Conservation (phyloP, 2,329 filamentous ascomycete species). For the Coniochaeta sp. region DNA sequence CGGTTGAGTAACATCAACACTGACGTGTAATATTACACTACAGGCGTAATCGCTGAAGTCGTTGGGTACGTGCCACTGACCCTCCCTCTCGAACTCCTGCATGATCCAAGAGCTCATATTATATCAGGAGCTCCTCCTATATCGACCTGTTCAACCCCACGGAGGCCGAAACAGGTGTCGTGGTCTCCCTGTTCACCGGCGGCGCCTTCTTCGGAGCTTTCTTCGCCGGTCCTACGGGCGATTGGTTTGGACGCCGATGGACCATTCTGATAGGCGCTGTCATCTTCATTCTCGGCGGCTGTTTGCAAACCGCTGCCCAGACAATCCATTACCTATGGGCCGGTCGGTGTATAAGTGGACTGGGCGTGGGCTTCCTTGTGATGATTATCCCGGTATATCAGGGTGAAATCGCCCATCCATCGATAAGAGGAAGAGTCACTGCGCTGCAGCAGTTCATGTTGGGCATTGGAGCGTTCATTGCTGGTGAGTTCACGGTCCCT, state of each 20-base stretch:
- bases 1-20: too few relatives aligned
- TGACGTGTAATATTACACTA: neutral
- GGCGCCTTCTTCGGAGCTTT: constrained; percentile 65
- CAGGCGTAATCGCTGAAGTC: constrained; percentile 41
- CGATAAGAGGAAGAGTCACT: constrained; percentile 68
- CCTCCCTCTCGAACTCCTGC: neutral
- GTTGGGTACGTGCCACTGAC: constrained; percentile 24
- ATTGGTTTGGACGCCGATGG: constrained; percentile 58
- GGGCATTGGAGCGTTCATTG: constrained; percentile 64
- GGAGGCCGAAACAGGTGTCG: constrained; percentile 46
- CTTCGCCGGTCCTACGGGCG: constrained; percentile 54
- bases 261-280: constrained; percentile 67
- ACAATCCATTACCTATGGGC: constrained; percentile 55
- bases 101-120: neutral
- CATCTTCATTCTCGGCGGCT: constrained; percentile 65
- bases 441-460: constrained; percentile 78
- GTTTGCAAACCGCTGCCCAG: constrained; percentile 62
- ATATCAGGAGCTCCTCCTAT: constrained; percentile 30
- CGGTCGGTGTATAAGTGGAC: constrained; percentile 61
- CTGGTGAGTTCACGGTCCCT: constrained; percentile 55
- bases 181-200: constrained; percentile 73
- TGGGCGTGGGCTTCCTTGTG: constrained; percentile 42
- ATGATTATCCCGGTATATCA: constrained; percentile 58
- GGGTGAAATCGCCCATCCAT: constrained; percentile 70
- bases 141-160: constrained; percentile 27